Evolutionary conservation across 106 monocot species (phyloP).

Genomic region (Platanthera zijinensis): DNA sequence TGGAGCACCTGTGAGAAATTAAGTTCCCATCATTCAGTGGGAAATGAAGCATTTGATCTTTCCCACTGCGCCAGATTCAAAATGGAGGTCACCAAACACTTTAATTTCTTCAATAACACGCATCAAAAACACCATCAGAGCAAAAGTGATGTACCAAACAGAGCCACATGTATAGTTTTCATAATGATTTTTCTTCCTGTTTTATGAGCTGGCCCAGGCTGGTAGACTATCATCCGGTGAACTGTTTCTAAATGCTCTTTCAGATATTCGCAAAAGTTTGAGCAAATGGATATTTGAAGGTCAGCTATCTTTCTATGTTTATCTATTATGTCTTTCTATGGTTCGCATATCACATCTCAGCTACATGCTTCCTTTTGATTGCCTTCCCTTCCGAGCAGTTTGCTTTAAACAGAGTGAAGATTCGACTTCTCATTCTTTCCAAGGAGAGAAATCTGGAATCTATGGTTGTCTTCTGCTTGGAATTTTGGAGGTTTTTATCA

Average conservation of each 20-base stretch:
- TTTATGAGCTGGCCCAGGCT: conserved; percentile 29
- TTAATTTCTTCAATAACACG: too few species aligned
- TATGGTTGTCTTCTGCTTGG: conserved; percentile 34
- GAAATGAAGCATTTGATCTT: too few species aligned
- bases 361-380: conserved; percentile 4
- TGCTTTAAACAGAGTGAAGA: conserved; percentile 29
- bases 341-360: not conserved
- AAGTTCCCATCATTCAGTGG: too few species aligned
- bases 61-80: too few species aligned
- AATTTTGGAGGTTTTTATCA: conserved; percentile 63
- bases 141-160: too few species aligned
- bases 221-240: conserved; percentile 43
- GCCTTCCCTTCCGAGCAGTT: conserved; percentile 28
- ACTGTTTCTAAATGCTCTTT: conserved; percentile 63
- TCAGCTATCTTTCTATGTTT: conserved; percentile 17
- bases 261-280: conserved; percentile 47
- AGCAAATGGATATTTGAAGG: conserved; percentile 44
- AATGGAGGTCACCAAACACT: too few species aligned
- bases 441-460: conserved; percentile 28
- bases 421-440: conserved; percentile 17
- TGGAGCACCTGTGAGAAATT: too few species aligned
- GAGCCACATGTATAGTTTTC: not conserved
- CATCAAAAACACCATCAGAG: too few species aligned
- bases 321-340: not conserved
- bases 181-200: not conserved